These are phyloP conservation scores for Malassezia slooffiae DNA, from an alignment of 1,284 basidiomycete species.

Conservation along the genomic window DNA sequence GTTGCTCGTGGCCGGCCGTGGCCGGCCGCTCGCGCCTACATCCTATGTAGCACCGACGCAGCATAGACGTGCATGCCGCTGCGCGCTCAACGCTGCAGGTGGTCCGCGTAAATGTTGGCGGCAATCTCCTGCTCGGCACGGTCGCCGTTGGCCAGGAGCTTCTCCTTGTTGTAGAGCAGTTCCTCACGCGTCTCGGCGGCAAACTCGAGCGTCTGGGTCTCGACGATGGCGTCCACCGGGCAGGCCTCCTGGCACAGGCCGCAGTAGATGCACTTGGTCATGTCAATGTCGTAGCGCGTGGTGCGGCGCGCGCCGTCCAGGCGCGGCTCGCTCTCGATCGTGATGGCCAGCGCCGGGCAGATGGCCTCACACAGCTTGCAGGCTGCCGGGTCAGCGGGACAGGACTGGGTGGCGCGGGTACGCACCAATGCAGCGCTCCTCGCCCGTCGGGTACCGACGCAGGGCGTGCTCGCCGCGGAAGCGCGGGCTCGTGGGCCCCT, in stretches of 20 bases:
- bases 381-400: conserved; percentile 50
- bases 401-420: conserved; percentile 2
- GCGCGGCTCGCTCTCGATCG: conserved; percentile 94
- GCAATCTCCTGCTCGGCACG: conserved; percentile 73
- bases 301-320: conserved; percentile 91
- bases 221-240: conserved; percentile 98
- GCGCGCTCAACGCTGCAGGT: conserved; percentile 31
- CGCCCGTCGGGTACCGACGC: conserved; percentile 90
- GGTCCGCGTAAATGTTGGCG: conserved; percentile 41
- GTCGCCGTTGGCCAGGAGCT: conserved; percentile 89
- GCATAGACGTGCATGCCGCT: no score
- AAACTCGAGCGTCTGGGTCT: conserved; percentile 59
- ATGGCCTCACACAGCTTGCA: conserved; percentile 99
- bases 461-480: conserved; percentile 99
- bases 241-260: conserved; percentile 67
- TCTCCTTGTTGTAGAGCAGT: conserved; percentile 90
- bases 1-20: no score
- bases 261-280: conserved; percentile 53
- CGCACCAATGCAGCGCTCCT: conserved; percentile 98
- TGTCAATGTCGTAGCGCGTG: conserved; percentile 96
- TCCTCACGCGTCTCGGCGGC: conserved; percentile 97
- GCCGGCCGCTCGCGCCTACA: no score
- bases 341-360: conserved; percentile 97
- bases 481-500: conserved; percentile 90
- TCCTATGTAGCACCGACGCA: no score